Conservation (phyloP, 768 basidiomycete species). For the Tremella yokohamensis region DNA sequence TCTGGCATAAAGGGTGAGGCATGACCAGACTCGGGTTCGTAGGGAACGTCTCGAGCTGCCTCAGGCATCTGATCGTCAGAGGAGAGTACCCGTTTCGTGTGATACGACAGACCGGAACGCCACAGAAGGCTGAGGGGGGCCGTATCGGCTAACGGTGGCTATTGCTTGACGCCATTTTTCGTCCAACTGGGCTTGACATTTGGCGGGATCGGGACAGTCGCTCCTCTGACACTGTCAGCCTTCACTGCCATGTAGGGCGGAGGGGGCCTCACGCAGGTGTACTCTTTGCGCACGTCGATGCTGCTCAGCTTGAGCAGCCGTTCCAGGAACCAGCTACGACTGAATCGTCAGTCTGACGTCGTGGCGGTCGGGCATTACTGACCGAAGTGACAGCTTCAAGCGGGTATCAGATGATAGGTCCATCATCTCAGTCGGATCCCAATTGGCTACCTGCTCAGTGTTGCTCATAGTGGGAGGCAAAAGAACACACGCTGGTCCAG, state of each 20-base stretch:
- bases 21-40: conserved; percentile 82
- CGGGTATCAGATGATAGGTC: conserved; percentile 71
- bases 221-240: conserved; percentile 58
- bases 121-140: conserved; percentile 50
- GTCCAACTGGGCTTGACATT: conserved; percentile 77
- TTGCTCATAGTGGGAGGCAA: too few species aligned
- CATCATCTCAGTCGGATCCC: conserved; percentile 41
- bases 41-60: conserved; percentile 71
- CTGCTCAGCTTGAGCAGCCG: conserved; percentile 86
- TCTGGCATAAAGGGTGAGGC: conserved; percentile 82
- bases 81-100: conserved; percentile 58
- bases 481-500: conserved; percentile 75
- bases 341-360: conserved; percentile 39
- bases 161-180: conserved; percentile 93
- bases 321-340: conserved; percentile 92
- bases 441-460: conserved; percentile 20
- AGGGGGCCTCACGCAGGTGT: conserved; percentile 67
- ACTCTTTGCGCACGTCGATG: conserved; percentile 84
- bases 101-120: conserved; percentile 29
- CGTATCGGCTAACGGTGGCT: conserved; percentile 79
- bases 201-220: conserved; percentile 74
- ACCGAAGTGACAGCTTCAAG: conserved; percentile 77
- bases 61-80: conserved; percentile 69
- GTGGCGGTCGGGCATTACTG: background rate
- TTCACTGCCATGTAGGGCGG: conserved; percentile 1